Evolutionary conservation across 2,329 filamentous ascomycete genomes (phyloP).

Genomic region (Fusarium devonianum): DNA sequence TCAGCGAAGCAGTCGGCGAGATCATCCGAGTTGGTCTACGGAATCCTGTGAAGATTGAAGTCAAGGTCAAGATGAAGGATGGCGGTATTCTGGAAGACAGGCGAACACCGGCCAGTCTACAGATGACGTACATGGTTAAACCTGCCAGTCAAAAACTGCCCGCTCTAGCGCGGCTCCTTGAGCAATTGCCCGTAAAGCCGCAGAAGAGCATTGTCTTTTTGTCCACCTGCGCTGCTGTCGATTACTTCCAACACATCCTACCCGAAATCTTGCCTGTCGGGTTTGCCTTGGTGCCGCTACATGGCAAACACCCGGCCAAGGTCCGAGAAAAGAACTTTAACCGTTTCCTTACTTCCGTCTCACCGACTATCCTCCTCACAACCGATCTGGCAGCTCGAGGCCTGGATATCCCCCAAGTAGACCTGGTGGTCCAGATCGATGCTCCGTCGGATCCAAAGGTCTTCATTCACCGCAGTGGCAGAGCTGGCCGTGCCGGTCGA

Average conservation of each 20-base stretch:
- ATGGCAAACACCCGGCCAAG: slow-evolving; percentile 90
- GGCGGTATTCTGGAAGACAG: slow-evolving; percentile 78
- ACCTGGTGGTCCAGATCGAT: slow-evolving; percentile 89
- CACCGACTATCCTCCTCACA: slow-evolving; percentile 83
- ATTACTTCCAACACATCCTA: slow-evolving; percentile 88
- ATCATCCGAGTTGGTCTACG: slow-evolving; percentile 90
- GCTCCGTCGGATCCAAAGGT: slow-evolving; percentile 86
- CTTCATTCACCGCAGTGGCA: slow-evolving; percentile 91
- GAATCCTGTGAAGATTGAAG: slow-evolving; percentile 93
- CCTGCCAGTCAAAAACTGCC: slow-evolving; percentile 83
- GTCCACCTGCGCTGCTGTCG: slow-evolving; percentile 91
- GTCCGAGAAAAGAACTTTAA: slow-evolving; percentile 88
- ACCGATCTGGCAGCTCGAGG: slow-evolving; percentile 92
- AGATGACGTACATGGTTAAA: slow-evolving; percentile 83
- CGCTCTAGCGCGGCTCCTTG: slow-evolving; percentile 73
- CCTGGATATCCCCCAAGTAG: slow-evolving; percentile 89
- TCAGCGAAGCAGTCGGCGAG: slow-evolving; percentile 94
- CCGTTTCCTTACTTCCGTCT: slow-evolving; percentile 76
- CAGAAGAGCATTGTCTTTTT: slow-evolving; percentile 91
- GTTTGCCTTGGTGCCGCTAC: slow-evolving; percentile 79
- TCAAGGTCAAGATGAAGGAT: slow-evolving; percentile 81
- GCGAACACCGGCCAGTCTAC: slow-evolving; percentile 88
- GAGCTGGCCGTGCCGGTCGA: slow-evolving; percentile 87
- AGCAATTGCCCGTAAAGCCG: slow-evolving; percentile 73
- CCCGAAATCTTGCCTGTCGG: slow-evolving; percentile 72